Conservation (phyloP, 78 protist species). For the Paratrimastix pyriformis region DNA sequence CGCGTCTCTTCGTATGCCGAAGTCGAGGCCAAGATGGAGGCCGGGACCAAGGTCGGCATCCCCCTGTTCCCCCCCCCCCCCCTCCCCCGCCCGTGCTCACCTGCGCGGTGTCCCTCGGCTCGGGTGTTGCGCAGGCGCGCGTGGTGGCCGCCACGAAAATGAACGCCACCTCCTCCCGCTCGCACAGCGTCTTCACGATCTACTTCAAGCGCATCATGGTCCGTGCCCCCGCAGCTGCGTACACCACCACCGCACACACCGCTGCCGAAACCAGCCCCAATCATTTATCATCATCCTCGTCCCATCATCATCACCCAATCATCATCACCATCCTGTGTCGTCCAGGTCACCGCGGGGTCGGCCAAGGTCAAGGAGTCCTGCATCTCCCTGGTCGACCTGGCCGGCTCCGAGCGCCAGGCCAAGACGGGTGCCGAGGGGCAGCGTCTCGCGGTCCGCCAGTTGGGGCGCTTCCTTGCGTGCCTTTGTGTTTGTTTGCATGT, state of each 20-base stretch:
- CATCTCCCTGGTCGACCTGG: conserved; percentile 56
- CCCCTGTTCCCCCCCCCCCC: not conserved
- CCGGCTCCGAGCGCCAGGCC: conserved; percentile 50
- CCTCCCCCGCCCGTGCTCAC: not conserved
- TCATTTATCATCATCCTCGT: too few species aligned
- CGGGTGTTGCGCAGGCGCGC: conserved; percentile 31
- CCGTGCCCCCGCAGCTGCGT: too few species aligned
- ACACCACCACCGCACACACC: too few species aligned
- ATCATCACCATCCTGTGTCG: too few species aligned
- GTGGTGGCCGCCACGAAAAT: conserved; percentile 70
- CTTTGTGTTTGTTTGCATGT: too few species aligned
- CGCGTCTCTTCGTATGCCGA: conserved; percentile 13
- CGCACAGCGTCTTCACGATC: conserved; percentile 74
- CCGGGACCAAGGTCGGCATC: conserved; percentile 16
- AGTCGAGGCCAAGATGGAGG: conserved; percentile 21
- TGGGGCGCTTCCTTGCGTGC: too few species aligned
- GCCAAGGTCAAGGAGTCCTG: not conserved
- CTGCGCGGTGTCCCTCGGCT: not conserved
- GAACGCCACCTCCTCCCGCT: conserved; percentile 68
- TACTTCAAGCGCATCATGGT: too few species aligned
- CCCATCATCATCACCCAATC: too few species aligned
- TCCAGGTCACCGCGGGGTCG: too few species aligned
- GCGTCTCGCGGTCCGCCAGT: conserved; percentile 36
- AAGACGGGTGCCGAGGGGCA: conserved; percentile 44
- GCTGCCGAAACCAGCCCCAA: too few species aligned